Percentiles rank a stretch among this genome's conserved stretches.
Evolutionary conservation across 768 basidiomycete species (phyloP).

Genomic region (Hortiboletus campestris): DNA sequence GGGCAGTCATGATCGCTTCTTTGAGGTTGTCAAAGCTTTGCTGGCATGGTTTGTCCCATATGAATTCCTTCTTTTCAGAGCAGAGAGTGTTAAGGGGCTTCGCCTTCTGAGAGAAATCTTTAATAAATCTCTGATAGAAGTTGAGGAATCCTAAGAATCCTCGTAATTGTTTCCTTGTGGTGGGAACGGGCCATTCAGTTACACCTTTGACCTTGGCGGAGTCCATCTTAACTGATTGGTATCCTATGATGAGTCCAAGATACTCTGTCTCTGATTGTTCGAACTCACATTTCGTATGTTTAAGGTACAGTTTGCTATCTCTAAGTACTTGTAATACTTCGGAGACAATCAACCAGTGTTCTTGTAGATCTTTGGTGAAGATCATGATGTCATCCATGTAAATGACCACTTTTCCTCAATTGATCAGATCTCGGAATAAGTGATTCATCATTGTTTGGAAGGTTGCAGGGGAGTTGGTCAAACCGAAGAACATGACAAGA

Average conservation of each 20-base stretch:
- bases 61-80: background rate
- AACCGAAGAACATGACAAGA: background rate
- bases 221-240: background rate
- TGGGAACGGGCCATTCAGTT: background rate
- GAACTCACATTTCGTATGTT: background rate
- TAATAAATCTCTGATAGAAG: background rate
- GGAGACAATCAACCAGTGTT: constrained; percentile 17
- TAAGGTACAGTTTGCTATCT: background rate
- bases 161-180: background rate
- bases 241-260: background rate
- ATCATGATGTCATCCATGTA: constrained; percentile 46
- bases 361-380: constrained; percentile 27
- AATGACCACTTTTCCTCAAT: background rate
- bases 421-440: background rate
- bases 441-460: background rate
- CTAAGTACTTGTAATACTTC: background rate
- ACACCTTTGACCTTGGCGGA: background rate
- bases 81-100: background rate
- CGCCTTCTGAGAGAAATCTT: background rate
- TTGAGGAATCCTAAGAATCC: background rate
- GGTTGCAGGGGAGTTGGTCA: background rate
- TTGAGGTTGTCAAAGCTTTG: background rate
- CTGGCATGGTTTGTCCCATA: background rate
- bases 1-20: fast-evolving
- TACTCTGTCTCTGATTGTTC: background rate